Evolutionary conservation across 306 rosid species (phyloP), one percentile per base, ranked within the genome.

Genomic region (Glycine tomentella): DNA sequence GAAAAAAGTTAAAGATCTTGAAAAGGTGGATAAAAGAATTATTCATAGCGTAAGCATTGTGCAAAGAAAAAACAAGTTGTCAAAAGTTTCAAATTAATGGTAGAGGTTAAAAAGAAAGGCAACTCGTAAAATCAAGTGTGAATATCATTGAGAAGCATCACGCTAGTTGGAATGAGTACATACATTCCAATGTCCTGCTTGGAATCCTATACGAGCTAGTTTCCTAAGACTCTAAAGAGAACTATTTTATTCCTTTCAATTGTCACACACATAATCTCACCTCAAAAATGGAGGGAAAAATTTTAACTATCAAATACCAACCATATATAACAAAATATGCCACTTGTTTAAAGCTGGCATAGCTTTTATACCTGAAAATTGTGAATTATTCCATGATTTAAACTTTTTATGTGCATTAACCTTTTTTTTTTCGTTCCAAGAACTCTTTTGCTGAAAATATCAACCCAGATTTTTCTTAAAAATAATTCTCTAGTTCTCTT

Each of bases 1-100:
- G 31, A 25, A 2, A 25, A 25, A 25, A 25, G 2, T 25, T 25
- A 25, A 25, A 25, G 31, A 25, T 25, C 1, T 25, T 25, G 15
- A 76, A 82, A 73, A 79, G 78, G 70, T 49, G 48, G 25, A 31
- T 7, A 48, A 56, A 74, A 67, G 79, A 84, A 75, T 76, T 73
- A 84, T 84, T 83, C 84, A 85, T 82, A 69, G 79, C 84, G 84
- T 87, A 83, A 84, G 72, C 82, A 81, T 82, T 67, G 34, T 85
- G 91, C 85, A 84, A 88, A 78, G 86, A 25, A 84, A 46, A 46
- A 80, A 58, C 50, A 74, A 77, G 59, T 78, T 73, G 51, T 56
- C 63, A 82, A 52, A 78, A 72, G 76, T 66, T 63, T 66, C 31
- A 61, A 57, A 74, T 81, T 82, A 76, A 49, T 76, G 16, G 56